phyloP scores from a whole-genome alignment of 208 protist species.

The Trypanosoma vivax region DNA sequence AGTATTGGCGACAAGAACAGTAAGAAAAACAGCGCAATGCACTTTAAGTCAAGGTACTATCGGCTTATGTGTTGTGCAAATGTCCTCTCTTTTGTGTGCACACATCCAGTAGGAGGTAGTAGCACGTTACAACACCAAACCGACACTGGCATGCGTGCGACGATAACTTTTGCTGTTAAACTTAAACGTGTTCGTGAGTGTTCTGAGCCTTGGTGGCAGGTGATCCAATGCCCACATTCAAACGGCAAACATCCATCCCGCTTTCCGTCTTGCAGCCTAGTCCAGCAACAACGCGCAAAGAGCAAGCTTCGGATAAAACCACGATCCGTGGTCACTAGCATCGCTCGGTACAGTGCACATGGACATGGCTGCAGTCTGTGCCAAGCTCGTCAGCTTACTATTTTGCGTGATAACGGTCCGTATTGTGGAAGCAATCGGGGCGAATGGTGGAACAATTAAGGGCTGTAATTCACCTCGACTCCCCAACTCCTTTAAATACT shows the following conservation, averaged over 20 bases:
- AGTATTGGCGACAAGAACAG: no score
- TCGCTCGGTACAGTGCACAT: constrained; percentile 37
- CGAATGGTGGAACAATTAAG: constrained; percentile 63
- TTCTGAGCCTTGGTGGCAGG: no score
- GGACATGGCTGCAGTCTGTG: constrained; percentile 54
- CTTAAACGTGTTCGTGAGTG: no score
- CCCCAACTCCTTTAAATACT: constrained; percentile 54
- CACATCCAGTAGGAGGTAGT: no score
- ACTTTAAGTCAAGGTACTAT: no score
- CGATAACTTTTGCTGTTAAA: no score
- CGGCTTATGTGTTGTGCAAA: no score
- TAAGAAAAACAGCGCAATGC: no score
- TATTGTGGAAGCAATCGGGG: constrained; percentile 69
- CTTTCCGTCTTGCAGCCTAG: constrained; percentile 8
- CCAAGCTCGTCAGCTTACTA: constrained; percentile 44
- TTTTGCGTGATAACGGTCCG: constrained; percentile 67
- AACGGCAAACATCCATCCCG: not conserved
- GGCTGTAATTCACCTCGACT: constrained; percentile 42
- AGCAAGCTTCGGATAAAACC: constrained; percentile 67
- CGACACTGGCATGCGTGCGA: no score
- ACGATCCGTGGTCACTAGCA: constrained; percentile 17
- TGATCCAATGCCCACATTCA: not conserved
- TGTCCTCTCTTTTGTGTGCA: no score
- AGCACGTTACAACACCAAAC: no score
- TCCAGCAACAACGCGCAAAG: constrained; percentile 59